Evolutionary conservation across 495 filamentous ascomycete species (phyloP).

Genomic region (Aspergillus biplanus): DNA sequence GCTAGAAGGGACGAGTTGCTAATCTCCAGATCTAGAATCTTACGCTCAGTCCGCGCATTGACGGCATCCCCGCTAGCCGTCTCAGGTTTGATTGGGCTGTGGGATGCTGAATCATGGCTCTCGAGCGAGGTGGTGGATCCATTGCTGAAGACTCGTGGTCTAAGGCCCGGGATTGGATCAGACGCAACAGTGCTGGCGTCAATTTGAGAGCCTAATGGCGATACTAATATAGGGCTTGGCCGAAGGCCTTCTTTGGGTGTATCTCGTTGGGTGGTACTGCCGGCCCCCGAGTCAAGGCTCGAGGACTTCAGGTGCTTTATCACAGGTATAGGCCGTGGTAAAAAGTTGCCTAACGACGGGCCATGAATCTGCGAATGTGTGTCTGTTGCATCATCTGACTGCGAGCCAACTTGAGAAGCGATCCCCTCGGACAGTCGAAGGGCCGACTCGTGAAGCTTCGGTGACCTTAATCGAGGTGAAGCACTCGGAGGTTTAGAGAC

Average conservation of each 20-base stretch:
- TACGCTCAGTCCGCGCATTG: slow-evolving; percentile 87
- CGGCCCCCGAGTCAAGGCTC: slow-evolving; percentile 41
- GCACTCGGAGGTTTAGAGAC: slow-evolving; percentile 36
- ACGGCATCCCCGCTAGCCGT: slow-evolving; percentile 68
- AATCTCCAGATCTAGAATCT: slow-evolving; percentile 97
- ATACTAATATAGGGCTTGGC: slow-evolving; percentile 40
- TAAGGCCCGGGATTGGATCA: slow-evolving; percentile 37
- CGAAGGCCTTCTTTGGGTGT: slow-evolving; percentile 31
- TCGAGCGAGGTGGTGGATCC: slow-evolving; percentile 39
- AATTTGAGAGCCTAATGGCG: slow-evolving; percentile 28
- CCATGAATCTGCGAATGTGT: slow-evolving; percentile 25
- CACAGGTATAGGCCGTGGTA: slow-evolving; percentile 25
- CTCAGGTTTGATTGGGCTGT: slow-evolving; percentile 51
- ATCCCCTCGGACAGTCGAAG: slow-evolving; percentile 34
- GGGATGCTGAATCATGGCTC: slow-evolving; percentile 34
- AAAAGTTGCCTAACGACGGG: slow-evolving; percentile 28
- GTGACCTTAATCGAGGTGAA: slow-evolving; percentile 47
- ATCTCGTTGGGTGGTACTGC: slow-evolving; percentile 19
- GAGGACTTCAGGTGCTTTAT: slow-evolving; percentile 42
- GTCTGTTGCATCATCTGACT: slow-evolving; percentile 29
- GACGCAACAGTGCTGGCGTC: slow-evolving; percentile 31
- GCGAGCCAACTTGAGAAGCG: slow-evolving; percentile 23
- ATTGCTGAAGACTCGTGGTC: slow-evolving; percentile 48
- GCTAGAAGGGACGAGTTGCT: slow-evolving; percentile 94
- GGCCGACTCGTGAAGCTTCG: slow-evolving; percentile 35